phyloP scores from a whole-genome alignment of 2,329 filamentous ascomycete species.

The Didymella pinodella region DNA sequence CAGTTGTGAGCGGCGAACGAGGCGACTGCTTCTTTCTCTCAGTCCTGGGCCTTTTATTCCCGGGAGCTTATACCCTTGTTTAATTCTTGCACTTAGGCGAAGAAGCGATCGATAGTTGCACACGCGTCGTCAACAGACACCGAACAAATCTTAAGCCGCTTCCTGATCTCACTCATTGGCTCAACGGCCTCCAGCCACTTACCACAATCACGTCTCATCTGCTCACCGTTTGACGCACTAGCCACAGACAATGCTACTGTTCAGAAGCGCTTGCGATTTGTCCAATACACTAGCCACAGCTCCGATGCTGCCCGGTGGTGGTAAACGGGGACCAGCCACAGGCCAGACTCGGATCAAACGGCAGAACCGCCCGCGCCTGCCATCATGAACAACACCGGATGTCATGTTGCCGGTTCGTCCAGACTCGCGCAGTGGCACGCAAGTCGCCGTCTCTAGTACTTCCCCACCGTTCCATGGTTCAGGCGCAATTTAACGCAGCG shows the following conservation, averaged over 20 bases:
- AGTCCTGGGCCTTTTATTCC: background rate
- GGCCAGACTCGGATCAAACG: background rate
- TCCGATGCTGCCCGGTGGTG: background rate
- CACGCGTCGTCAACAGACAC: background rate
- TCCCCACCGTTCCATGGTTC: background rate
- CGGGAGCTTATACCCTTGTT: slow-evolving; percentile 23
- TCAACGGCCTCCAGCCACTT: background rate
- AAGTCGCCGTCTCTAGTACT: background rate
- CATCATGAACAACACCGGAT: background rate
- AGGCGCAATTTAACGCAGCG: background rate
- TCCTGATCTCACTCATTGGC: background rate
- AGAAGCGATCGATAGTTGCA: slow-evolving; percentile 1
- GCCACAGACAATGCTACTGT: slow-evolving; percentile 3
- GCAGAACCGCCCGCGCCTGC: background rate
- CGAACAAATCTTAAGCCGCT: background rate
- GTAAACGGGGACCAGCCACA: background rate
- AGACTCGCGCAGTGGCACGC: background rate
- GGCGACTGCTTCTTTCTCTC: slow-evolving; percentile 1
- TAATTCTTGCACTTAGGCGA: background rate
- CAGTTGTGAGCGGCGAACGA: background rate
- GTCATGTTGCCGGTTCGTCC: background rate
- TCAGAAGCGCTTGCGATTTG: background rate
- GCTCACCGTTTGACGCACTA: background rate
- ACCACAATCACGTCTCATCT: background rate
- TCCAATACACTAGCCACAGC: background rate